Conservation (phyloP, 1,284 basidiomycete species). For the Phenoliferia sp. region DNA sequence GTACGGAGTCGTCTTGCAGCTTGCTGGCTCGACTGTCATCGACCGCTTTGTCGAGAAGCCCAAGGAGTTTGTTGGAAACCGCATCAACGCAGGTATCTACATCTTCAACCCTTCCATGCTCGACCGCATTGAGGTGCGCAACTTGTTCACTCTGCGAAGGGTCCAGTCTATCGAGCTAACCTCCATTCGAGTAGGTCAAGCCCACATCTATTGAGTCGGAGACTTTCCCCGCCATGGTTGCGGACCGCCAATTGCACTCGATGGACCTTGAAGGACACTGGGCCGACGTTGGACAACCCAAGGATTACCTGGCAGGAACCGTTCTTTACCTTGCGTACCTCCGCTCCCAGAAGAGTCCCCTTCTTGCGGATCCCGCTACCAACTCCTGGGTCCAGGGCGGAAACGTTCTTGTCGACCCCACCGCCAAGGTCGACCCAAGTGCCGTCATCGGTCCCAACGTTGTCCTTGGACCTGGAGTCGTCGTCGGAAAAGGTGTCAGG, state of each 20-base stretch:
- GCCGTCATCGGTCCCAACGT: slow-evolving; percentile 52
- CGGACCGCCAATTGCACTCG: slow-evolving; percentile 50
- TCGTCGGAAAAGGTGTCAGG: slow-evolving; percentile 50
- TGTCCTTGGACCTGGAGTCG: slow-evolving; percentile 50
- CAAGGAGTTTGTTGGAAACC: slow-evolving; percentile 53
- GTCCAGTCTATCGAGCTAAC: background rate
- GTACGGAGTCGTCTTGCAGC: slow-evolving; percentile 52
- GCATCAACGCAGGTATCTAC: slow-evolving; percentile 55
- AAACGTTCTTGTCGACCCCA: slow-evolving; percentile 33
- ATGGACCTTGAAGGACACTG: slow-evolving; percentile 53
- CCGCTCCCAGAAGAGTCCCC: slow-evolving; percentile 40
- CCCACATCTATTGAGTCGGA: slow-evolving; percentile 54
- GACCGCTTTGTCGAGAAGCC: slow-evolving; percentile 56
- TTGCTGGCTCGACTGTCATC: slow-evolving; percentile 47
- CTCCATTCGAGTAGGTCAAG: slow-evolving; percentile 30
- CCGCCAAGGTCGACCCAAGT: slow-evolving; percentile 49
- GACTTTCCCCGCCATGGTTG: slow-evolving; percentile 51
- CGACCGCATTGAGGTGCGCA: slow-evolving; percentile 49
- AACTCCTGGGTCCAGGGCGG: slow-evolving; percentile 40
- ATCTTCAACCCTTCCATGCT: slow-evolving; percentile 53
- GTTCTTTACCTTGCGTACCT: slow-evolving; percentile 51
- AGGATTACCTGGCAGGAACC: slow-evolving; percentile 46
- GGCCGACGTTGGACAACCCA: slow-evolving; percentile 55
- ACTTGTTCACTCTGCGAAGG: background rate
- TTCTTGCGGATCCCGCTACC: slow-evolving; percentile 46